Base-by-base conservation (phyloP, 768 basidiomycete species). In the Boletellus emodensis region DNA sequence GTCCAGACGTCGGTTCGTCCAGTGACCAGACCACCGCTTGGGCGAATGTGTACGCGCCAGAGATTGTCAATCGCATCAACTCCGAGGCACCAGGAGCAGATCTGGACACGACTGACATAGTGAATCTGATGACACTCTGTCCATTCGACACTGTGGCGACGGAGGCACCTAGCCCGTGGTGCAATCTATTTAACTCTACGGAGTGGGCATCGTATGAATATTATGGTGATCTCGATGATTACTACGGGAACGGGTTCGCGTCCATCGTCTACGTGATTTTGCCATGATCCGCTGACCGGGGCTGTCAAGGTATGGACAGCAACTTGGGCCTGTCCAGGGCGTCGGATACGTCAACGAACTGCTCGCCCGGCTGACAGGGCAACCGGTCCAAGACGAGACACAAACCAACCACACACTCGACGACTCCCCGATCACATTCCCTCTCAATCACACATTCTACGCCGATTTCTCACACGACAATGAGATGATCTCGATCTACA, bases 301-400 rank as follows among this genome's bases (percentile, higher is more conserved):
- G 1, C 12, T 18, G 33, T 39, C 9, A 54, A 85, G 85, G n/a
- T 80, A 87, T 49, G 89, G 87, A 11, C 79, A 82, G 49, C 59
- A 62, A 1, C 74, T 89, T 0, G 87, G 89, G 0, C 81, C 69
- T 2, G 82, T 90, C 7, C 87, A 89, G 63, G 89, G 89, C 26
- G 84, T 92, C 3, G 92, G 91, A 3, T 94, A 87, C 66, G 72
- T 88, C 61, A 92, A 92, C 65, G 92, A 93, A 69, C 79, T 94
- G 18, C 69, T 94, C 20, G 87, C 90, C 1, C 80, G 91, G 9
- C 75, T 93, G 40, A 87, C 85, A 0, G 73, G 74, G 14, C 63
- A 63, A 14, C 78, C 82, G 2, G 85, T 90, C 26, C 63, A 63
- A 36, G 89, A 91, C 65, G 61, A 76, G 54, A 91, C 89, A 0